Conservation (phyloP, 1,139 yeast species). For the Geotrichum citri-aurantii region DNA sequence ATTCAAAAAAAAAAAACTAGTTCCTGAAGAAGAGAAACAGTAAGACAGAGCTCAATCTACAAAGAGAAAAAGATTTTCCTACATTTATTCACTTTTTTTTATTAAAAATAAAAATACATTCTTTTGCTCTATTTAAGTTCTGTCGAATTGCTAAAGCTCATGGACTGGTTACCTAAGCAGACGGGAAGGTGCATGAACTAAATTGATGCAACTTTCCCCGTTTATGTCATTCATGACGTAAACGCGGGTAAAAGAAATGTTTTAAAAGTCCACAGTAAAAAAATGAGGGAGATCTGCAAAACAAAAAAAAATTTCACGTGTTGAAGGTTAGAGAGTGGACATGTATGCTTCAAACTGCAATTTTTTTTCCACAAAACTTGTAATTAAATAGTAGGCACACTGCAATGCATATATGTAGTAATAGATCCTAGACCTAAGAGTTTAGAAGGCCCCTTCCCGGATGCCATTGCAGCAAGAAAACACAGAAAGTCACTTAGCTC, state of each 20-base stretch:
- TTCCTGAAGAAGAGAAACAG: not conserved
- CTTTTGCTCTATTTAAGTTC: not conserved
- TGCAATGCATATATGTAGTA: not conserved
- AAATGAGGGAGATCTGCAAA: not conserved
- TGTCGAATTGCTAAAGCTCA: not conserved
- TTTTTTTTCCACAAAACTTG: not conserved
- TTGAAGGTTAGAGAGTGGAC: not conserved
- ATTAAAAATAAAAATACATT: too few species aligned
- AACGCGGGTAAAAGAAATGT: not conserved
- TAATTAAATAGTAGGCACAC: not conserved
- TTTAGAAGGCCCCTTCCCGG: not conserved
- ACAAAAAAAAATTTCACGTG: not conserved
- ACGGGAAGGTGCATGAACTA: not conserved
- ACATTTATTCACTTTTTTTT: not conserved
- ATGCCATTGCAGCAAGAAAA: not conserved
- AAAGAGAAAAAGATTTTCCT: not conserved
- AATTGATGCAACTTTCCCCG: not conserved
- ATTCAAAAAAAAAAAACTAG: not conserved
- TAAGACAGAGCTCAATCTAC: not conserved
- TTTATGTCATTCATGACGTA: not conserved
- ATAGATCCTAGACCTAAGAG: not conserved
- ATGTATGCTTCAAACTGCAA: not conserved
- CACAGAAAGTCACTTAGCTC: not conserved
- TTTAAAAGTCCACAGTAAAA: not conserved
- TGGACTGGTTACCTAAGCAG: not conserved